Evolutionary conservation across 352 stramenopile genomes (phyloP).

Genomic region (Stramenopiles sp.): DNA sequence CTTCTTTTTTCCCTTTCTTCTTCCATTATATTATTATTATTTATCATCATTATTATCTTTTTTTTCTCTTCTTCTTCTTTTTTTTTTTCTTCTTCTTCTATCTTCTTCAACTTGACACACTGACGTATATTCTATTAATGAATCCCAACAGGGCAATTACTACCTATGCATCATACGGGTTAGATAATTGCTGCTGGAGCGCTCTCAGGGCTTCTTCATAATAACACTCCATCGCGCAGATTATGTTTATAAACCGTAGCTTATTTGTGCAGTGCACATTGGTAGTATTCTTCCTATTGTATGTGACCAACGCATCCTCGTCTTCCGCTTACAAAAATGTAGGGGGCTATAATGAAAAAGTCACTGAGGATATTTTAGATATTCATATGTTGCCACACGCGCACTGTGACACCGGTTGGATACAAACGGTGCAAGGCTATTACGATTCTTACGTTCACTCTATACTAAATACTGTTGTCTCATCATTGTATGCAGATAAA

Average conservation of each 20-base stretch:
- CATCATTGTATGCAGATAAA: not conserved
- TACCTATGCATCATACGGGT: not conserved
- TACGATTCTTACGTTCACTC: not conserved
- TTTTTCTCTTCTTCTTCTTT: not conserved
- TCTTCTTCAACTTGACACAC: not conserved
- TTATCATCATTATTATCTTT: not conserved
- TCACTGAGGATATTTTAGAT: not conserved
- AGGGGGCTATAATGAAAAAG: not conserved
- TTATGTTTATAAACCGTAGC: not conserved
- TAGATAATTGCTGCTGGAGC: too few species aligned
- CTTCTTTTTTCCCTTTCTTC: too few species aligned
- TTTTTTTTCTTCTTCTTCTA: not conserved
- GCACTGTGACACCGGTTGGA: not conserved
- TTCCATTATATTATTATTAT: slow-evolving; percentile 11
- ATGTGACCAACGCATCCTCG: not conserved
- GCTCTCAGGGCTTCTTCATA: too few species aligned
- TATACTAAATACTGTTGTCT: not conserved
- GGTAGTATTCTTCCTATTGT: not conserved
- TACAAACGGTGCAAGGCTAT: not conserved
- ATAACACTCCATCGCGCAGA: not conserved
- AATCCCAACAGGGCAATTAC: not conserved
- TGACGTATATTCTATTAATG: not conserved
- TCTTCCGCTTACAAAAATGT: not conserved
- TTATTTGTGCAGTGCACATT: not conserved
- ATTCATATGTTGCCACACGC: not conserved